These are phyloP conservation scores for Rostrohypoxylon terebratum DNA, from an alignment of 495 filamentous ascomycete genomes.

Conservation along the genomic window DNA sequence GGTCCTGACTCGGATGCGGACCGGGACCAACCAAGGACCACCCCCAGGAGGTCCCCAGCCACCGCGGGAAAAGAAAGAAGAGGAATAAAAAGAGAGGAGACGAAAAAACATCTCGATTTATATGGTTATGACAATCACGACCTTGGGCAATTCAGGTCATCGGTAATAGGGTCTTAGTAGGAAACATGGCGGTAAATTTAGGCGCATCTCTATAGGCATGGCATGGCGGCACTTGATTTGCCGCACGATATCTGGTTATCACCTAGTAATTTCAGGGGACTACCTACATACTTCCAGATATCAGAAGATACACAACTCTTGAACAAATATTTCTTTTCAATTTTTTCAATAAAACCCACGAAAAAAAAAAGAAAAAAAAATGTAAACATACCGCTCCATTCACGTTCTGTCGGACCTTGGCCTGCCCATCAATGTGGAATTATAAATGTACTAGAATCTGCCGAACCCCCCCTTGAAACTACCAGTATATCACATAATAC, in stretches of 20 bases:
- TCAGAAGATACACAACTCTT: slow-evolving; percentile 21
- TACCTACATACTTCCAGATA: slow-evolving; percentile 5
- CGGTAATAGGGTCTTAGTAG: not conserved
- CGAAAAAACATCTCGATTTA: not conserved
- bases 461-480: not conserved
- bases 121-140: not conserved
- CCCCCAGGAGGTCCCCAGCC: not conserved
- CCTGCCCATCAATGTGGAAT: too few species aligned
- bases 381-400: too few species aligned
- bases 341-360: not conserved
- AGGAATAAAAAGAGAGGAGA: not conserved
- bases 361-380: too few species aligned
- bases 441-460: not conserved
- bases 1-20: slow-evolving; percentile 54
- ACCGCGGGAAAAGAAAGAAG: slow-evolving; percentile 8
- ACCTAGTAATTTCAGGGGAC: not conserved
- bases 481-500: not conserved
- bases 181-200: not conserved
- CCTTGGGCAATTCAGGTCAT: not conserved
- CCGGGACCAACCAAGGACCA: slow-evolving; percentile 7
- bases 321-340: not conserved
- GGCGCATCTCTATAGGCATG: slow-evolving; percentile 12
- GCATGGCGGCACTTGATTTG: slow-evolving; percentile 4
- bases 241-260: slow-evolving; percentile 7
- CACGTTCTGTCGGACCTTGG: too few species aligned